Evolutionary conservation across 345 rosid species (phyloP).

Genomic region (Eucalyptus sp.): DNA sequence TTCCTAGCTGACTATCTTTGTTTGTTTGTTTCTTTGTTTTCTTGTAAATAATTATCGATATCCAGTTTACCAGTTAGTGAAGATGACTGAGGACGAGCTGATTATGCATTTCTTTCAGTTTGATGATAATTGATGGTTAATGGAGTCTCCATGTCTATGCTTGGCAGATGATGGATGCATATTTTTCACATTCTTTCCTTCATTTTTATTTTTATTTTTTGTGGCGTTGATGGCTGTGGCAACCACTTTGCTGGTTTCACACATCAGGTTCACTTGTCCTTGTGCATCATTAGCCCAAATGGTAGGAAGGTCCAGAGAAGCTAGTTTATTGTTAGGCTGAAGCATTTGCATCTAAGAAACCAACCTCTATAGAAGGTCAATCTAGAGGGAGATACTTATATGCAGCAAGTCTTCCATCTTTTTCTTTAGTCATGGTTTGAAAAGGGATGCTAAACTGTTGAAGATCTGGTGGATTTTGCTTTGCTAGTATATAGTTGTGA

Average conservation of each 20-base stretch:
- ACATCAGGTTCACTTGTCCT: not conserved
- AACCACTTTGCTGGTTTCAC: not conserved
- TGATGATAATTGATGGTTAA: slow-evolving; percentile 40
- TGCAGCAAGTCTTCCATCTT: not conserved
- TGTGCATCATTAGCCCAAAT: not conserved
- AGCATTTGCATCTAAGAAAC: not conserved
- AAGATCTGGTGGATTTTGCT: not conserved
- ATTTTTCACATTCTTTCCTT: not conserved
- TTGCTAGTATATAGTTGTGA: not conserved
- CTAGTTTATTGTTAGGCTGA: not conserved
- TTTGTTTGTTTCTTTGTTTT: not conserved
- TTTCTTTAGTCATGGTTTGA: not conserved
- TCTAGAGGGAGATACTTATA: not conserved
- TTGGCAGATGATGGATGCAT: not conserved
- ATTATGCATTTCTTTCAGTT: slow-evolving; percentile 63
- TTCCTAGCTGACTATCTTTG: slow-evolving; percentile 22
- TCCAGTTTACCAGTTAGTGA: slow-evolving; percentile 32
- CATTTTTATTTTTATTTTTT: not conserved
- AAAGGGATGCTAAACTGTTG: not conserved
- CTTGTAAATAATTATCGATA: not conserved
- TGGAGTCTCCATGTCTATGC: not conserved
- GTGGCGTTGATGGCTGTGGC: not conserved
- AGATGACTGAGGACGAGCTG: slow-evolving; percentile 81
- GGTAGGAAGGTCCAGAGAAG: not conserved
- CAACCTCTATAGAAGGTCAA: not conserved